Conservation (phyloP, 176 grass and related monocot species). For the Bromus sterilis region DNA sequence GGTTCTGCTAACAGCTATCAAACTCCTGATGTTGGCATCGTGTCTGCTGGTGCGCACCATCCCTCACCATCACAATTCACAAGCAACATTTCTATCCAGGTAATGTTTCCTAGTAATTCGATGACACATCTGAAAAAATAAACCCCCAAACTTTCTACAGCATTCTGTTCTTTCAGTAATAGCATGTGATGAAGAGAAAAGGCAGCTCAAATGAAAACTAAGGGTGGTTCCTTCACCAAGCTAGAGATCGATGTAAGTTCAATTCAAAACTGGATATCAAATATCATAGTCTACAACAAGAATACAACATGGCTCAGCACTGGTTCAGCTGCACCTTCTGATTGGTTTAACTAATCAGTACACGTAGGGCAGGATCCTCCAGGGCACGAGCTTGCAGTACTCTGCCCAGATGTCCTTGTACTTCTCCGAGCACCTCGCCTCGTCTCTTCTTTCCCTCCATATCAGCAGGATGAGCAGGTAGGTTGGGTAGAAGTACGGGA, state of each 20-base stretch:
- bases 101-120: neutral
- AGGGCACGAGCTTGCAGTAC: conserved; percentile 82
- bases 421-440: conserved; percentile 81
- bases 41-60: too few species aligned
- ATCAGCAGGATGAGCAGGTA: conserved; percentile 88
- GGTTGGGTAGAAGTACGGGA: conserved; percentile 91
- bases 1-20: too few species aligned
- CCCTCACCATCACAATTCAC: too few species aligned
- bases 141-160: neutral
- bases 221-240: neutral
- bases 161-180: neutral
- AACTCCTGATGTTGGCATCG: too few species aligned
- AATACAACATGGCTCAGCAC: neutral
- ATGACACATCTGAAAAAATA: neutral
- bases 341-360: conserved; percentile 16
- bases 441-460: conserved; percentile 93
- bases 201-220: neutral
- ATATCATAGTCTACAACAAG: neutral
- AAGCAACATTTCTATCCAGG: too few species aligned
- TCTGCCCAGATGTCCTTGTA: conserved; percentile 89
- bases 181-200: neutral
- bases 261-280: neutral
- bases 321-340: neutral
- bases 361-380: conserved; percentile 83
- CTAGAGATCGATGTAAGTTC: neutral